Evolutionary conservation across 1,284 basidiomycete species (phyloP), one percentile per base, ranked within the genome.

Genomic region (Irpex sp.): DNA sequence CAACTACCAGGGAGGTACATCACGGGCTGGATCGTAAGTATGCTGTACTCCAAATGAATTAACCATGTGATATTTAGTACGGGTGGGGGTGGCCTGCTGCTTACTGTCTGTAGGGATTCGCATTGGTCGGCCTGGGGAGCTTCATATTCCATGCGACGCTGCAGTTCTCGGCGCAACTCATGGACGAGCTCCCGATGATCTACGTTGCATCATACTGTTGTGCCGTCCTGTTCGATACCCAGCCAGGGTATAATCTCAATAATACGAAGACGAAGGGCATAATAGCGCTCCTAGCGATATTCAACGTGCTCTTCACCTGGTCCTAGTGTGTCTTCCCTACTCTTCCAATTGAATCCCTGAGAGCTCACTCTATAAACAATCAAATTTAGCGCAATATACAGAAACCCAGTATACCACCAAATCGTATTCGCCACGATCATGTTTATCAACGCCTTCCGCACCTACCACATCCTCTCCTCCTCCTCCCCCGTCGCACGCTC

Each of bases 121-220:
- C 76, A 21, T 71, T 88, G 10, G 80, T 88, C 52, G 86, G 85
- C 23, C 61, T 87, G 7, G 87, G 87, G 16, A 86, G 84, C 68
- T 83, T 86, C 66, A 80, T 83, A 49, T 89, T 89, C 69, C 87
- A 89, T 65, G 86, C 85, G 1, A 87, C 86, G 0, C 74, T 89
- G n/a, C 74, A 82, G n/a, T 87, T 82, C 66, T 77, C 82, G 64
- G 85, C 86, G 0, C 86, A 88, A 66, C 80, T 88, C 48, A 84
- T 84, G 5, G 87, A 89, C 65, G 87, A 89, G 68, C 74, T 89
- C 3, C 87, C 86, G 1, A 88, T 89, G 86, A 81, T 88, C 58
- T 86, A 83, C 65, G 81, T 84, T 60, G 80, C 78, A 4, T 81
- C 80, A 48, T 81, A 82, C 72, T 77, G 78, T 63, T 68, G 81